Base-by-base conservation (phyloP, 805 yeast species). In the Diddensiella santjacobensis region DNA sequence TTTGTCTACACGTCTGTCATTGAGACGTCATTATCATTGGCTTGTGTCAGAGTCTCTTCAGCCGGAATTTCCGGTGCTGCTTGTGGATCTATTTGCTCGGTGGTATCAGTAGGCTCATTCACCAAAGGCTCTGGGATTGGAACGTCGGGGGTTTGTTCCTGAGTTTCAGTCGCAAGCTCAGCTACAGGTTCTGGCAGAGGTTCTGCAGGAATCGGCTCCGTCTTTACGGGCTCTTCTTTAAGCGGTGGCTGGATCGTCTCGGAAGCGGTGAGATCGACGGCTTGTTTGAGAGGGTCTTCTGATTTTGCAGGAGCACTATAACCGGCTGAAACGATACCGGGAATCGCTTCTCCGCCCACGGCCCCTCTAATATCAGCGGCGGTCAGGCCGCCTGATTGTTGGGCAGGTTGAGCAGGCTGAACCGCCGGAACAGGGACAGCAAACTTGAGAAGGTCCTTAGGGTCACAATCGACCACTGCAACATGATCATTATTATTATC, bases 361-460 rank as follows among this genome's bases (percentile, higher is more conserved):
- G 82, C 81, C 10, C 79, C 82, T 58, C 80, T 69, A 37, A 76
- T 75, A 48, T 75, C 80, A 23, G 68, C 73, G 35, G 70, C 74
- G 3, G 73, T 67, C 18, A 75, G 61, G 4, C 64, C 59, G 4
- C 66, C 70, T 31, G 58, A 62, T 3, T 53, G 47, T 20, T 50
- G 48, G 13, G 50, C 47, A 3, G 56, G 61, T 3, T 47, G 54
- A 4, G 33, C 46, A 42, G 60, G 58, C 36, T 26, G 45, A 29
- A 30, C 51, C 19, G 36, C 31, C 18, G 44, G 39, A 59, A 61
- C 71, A 66, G 50, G 61, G 57, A 58, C 48, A n/a, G 64, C 61
- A 41, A 81, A 64, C 47, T 77, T 75, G 18, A 80, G 59, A 8
- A 68, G 58, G 56, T 80, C 84, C 20, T 60, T 64, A 5, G 62